phyloP scores from a whole-genome alignment of 495 filamentous ascomycete species.

The Elaphomyces granulatus region DNA sequence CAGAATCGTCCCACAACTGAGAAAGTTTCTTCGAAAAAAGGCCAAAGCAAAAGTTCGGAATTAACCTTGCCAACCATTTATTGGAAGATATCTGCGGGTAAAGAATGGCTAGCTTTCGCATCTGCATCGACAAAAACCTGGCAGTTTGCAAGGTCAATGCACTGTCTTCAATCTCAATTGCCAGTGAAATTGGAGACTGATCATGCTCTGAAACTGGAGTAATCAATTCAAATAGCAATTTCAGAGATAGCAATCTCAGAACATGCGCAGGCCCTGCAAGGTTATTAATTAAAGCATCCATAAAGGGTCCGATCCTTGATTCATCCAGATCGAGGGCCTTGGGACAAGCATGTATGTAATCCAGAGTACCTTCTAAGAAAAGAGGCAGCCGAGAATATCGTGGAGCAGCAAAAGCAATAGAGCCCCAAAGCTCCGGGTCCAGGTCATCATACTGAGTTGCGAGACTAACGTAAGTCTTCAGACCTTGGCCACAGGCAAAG shows the following conservation, averaged over 20 bases:
- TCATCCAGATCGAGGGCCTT: slow-evolving; percentile 28
- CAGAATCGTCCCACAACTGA: slow-evolving; percentile 73
- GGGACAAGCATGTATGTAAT: slow-evolving; percentile 40
- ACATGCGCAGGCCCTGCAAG: slow-evolving; percentile 57
- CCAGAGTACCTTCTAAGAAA: slow-evolving; percentile 52
- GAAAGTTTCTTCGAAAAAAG: slow-evolving; percentile 71
- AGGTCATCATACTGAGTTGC: slow-evolving; percentile 19
- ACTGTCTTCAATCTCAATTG: slow-evolving; percentile 61
- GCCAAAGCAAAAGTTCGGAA: slow-evolving; percentile 78
- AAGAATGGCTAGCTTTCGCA: slow-evolving; percentile 57
- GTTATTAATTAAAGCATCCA: slow-evolving; percentile 49
- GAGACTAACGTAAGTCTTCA: slow-evolving; percentile 33
- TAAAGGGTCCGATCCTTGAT: slow-evolving; percentile 37
- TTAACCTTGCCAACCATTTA: slow-evolving; percentile 51
- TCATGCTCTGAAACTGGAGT: slow-evolving; percentile 23
- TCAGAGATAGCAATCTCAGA: slow-evolving; percentile 54
- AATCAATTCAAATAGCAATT: slow-evolving; percentile 39
- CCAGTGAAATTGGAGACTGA: slow-evolving; percentile 30
- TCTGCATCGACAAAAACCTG: slow-evolving; percentile 64
- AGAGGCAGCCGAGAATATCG: slow-evolving; percentile 44
- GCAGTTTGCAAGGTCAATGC: slow-evolving; percentile 59
- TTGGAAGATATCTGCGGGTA: slow-evolving; percentile 38
- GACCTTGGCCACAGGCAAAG: slow-evolving; percentile 28
- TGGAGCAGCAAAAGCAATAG: slow-evolving; percentile 45
- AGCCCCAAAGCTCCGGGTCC: slow-evolving; percentile 39